Base-by-base conservation (phyloP, 2,329 filamentous ascomycete genomes). In the Polytolypa hystricis region DNA sequence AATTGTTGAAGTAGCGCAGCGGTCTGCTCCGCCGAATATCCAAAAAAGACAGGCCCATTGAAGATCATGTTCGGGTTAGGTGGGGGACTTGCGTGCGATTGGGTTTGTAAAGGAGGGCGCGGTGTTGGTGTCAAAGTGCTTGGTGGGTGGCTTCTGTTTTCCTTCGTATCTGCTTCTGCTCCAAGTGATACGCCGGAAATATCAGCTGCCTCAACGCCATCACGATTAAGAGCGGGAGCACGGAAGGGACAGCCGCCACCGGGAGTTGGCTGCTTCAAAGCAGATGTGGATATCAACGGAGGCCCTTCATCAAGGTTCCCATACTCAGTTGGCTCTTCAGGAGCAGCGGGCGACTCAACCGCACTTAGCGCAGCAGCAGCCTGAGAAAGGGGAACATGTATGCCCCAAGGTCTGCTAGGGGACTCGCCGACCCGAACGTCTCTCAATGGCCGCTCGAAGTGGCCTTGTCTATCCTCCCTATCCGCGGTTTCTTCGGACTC, bases 381-480 rank as follows among this genome's bases (percentile, higher is more conserved):
- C 39, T 71, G 65, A 43, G 71, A 66, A 25, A 74, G 58, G 2
- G 87, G 87, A 0, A 95, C 79, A 4, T 77, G 75, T 35, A 95
- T 93, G 4, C 87, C 87, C 87, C 87, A 95, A 10, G 89, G 89
- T 30, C 89, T 73, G 57, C 83, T 93, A 4, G 89, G 89, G 10
- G 84, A 93, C 60, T 96, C 89, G 29, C 89, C 89, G 15, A 96
- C 78, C n/a, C 89, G 73, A 7, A 96, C 75, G 49, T 95, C 89
- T 53, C 89, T 84, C 35, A 96, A 59, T 0, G 83, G 79, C 30
- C 87, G 74, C 47, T 93, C 85, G 54, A 94, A 95, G 51, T 79
- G 82, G 39, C 78, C 71, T 44, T 77, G 69, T 39, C 85, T 73
- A 30, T 78, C 71, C 18, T 77, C 73, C 2, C 73, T 69, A 9